Evolutionary conservation across 352 stramenopile genomes (phyloP).

Genomic region (Globisporangium uncinulatum): DNA sequence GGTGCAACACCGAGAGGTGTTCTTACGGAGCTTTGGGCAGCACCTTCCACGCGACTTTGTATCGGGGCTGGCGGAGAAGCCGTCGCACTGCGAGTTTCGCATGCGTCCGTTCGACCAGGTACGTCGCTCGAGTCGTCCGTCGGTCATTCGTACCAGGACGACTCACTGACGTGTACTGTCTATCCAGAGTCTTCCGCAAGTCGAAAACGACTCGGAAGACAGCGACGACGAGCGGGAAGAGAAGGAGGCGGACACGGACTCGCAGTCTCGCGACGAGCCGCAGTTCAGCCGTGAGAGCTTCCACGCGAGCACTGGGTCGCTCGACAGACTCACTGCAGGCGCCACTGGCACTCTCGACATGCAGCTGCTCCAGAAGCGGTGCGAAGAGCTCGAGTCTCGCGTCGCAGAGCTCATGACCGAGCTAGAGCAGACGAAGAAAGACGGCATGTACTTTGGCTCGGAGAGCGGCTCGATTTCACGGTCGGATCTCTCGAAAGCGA

Average conservation of each 20-base stretch:
- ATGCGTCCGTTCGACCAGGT: conserved; percentile 83
- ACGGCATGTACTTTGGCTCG: conserved; percentile 59
- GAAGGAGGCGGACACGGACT: conserved; percentile 16
- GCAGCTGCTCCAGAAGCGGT: conserved; percentile 59
- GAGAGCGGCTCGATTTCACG: conserved; percentile 58
- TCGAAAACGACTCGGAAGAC: conserved; percentile 36
- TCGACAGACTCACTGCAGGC: conserved; percentile 12
- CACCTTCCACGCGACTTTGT: conserved; percentile 82
- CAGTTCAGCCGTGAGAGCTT: conserved; percentile 16
- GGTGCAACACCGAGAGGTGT: conserved; percentile 69
- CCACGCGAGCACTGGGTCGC: conserved; percentile 20
- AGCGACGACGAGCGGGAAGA: conserved; percentile 24
- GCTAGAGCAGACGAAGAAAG: conserved; percentile 68
- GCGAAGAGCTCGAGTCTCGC: conserved; percentile 59
- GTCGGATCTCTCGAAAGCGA: conserved; percentile 69
- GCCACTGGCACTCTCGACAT: conserved; percentile 25
- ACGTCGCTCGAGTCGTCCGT: background rate
- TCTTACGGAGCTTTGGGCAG: conserved; percentile 70
- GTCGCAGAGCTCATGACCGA: conserved; percentile 60
- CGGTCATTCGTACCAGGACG: background rate
- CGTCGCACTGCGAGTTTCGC: conserved; percentile 83
- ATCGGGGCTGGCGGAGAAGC: conserved; percentile 75
- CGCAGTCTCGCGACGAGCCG: conserved; percentile 4
- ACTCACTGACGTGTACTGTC: background rate
- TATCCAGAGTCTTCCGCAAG: conserved; percentile 50